Conservation (phyloP, 768 basidiomycete genomes). For the Xanthoconium stramineum region DNA sequence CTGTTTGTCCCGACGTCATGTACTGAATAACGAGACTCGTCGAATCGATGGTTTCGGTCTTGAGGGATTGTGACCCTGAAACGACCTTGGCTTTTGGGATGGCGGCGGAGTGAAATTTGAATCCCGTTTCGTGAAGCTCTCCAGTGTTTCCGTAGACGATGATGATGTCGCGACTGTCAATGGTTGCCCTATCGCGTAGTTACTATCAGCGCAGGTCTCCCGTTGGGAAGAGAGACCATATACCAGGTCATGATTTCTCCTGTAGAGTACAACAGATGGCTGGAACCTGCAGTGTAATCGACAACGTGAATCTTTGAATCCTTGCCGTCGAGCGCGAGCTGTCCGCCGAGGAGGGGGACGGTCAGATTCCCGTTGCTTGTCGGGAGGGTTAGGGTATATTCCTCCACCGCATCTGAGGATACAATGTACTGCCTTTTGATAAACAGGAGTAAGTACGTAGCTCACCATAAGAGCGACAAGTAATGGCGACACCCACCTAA, state of each 20-base stretch:
- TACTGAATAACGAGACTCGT: constrained; percentile 43
- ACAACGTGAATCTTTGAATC: constrained; percentile 53
- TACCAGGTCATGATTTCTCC: constrained; percentile 51
- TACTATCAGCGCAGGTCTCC: background rate
- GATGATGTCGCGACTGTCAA: constrained; percentile 46
- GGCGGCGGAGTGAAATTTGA: constrained; percentile 33
- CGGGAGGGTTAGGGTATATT: constrained; percentile 40
- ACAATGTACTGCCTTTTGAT: constrained; percentile 15
- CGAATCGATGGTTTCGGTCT: constrained; percentile 34
- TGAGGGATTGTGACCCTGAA: constrained; percentile 30
- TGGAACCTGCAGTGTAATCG: constrained; percentile 45
- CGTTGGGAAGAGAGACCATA: background rate
- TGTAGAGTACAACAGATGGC: constrained; percentile 44
- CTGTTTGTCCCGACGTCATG: constrained; percentile 44
- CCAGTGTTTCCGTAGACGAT: constrained; percentile 46
- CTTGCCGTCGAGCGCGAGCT: constrained; percentile 44
- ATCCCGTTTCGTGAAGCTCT: constrained; percentile 49
- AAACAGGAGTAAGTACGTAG: background rate
- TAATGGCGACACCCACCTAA: constrained; percentile 13
- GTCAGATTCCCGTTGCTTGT: constrained; percentile 44
- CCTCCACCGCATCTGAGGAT: constrained; percentile 7
- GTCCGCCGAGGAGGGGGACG: constrained; percentile 43
- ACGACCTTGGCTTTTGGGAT: constrained; percentile 22
- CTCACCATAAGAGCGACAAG: background rate
- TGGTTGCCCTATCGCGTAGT: constrained; percentile 38